A percentile compares a stretch with the other conserved stretches of the same genome.
Evolutionary conservation across 1,139 yeast species (phyloP).

Genomic region (Saccharomyces hybrid): DNA sequence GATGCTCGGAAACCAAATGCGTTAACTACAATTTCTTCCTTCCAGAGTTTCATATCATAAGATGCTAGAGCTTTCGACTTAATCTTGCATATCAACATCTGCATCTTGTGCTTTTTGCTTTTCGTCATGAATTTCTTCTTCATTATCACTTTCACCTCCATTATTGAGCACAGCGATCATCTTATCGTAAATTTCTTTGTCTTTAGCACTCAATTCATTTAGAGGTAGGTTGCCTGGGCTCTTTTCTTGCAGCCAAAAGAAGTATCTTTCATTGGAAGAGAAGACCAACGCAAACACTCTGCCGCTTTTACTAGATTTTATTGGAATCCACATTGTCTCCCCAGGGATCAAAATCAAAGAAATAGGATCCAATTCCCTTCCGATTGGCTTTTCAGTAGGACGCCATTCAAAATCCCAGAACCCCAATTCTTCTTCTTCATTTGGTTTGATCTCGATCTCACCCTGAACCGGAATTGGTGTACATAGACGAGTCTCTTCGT

Average conservation of each 20-base stretch:
- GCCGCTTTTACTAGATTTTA: conserved; percentile 70
- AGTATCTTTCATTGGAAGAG: conserved; percentile 74
- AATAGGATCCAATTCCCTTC: conserved; percentile 42
- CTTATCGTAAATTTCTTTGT: conserved; percentile 44
- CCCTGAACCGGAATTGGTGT: conserved; percentile 78
- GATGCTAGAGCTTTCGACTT: not conserved
- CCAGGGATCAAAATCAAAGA: conserved; percentile 85
- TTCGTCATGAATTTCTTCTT: conserved; percentile 26
- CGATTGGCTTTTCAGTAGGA: conserved; percentile 41
- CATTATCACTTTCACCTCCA: conserved; percentile 38
- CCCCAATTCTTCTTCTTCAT: conserved; percentile 37
- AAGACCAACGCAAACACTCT: conserved; percentile 79
- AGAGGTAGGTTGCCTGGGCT: conserved; percentile 50
- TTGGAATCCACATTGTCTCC: conserved; percentile 76
- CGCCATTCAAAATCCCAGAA: conserved; percentile 56
- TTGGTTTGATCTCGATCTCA: conserved; percentile 54
- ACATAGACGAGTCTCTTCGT: conserved; percentile 62
- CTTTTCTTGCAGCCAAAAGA: conserved; percentile 90
- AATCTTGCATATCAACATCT: conserved; percentile 18
- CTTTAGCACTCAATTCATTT: conserved; percentile 54
- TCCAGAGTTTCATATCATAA: not conserved
- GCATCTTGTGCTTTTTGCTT: conserved; percentile 14
- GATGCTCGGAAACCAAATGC: not conserved
- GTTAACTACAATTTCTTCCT: not conserved
- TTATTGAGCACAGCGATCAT: conserved; percentile 49